Base-by-base conservation (phyloP, 305 asterid genomes). In the Caryopteris hybrid region DNA sequence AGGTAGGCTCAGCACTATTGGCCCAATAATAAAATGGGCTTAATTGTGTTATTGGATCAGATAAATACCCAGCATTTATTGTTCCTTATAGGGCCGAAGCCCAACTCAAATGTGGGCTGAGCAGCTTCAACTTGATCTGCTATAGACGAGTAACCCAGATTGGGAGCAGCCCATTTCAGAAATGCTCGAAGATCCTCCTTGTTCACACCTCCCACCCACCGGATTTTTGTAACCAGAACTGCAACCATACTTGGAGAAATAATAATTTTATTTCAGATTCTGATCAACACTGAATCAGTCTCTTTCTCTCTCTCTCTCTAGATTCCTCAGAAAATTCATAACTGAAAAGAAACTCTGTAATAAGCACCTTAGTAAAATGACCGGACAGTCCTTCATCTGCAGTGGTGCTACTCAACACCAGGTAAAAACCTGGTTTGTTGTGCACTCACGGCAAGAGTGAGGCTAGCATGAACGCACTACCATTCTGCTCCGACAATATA, bases 201-300 rank as follows among this genome's bases (percentile, higher is more conserved):
- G 74, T 86, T 85, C 60, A 89, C 79, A 70, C 88, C 85, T 61
- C n/a, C n/a, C n/a, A n/a, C 96, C 95, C 41, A 87, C 75, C 39
- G 95, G 96, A 77, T 89, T 89, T 70, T 87, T 82, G 78, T 89
- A 95, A 41, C 95, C 96, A 7, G 86, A 75, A 79, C 90, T 87
- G 80, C 95, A 82, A 74, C 87, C 95, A 62, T 89, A 89, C 95
- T 86, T n/a, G n/a, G n/a, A n/a, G n/a, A n/a, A n/a, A n/a, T n/a
- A n/a, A n/a, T n/a, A n/a, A n/a, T n/a, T n/a, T n/a, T n/a, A n/a
- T n/a, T n/a, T n/a, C n/a, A n/a, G n/a, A n/a, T n/a, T n/a, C n/a
- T n/a, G n/a, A n/a, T n/a, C n/a, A n/a, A n/a, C n/a, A n/a, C n/a
- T n/a, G n/a, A n/a, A n/a, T n/a, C n/a, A n/a, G n/a, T n/a, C n/a